Evolutionary conservation across 1,139 yeast species (phyloP).

Genomic region (Blastobotrys proliferans): DNA sequence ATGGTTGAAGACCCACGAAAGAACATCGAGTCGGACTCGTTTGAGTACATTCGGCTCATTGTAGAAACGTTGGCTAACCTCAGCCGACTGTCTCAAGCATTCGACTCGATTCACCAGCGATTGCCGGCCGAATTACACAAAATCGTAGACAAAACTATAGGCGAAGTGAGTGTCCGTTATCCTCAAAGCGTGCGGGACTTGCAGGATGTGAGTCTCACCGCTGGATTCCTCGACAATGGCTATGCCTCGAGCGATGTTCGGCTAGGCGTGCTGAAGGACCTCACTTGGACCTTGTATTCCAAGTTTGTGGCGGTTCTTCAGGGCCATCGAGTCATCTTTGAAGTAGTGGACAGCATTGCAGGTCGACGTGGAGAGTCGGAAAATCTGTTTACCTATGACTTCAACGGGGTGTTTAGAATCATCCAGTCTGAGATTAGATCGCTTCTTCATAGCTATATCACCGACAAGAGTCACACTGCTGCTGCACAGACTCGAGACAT

Average conservation of each 20-base stretch:
- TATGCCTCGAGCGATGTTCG: conserved; percentile 43
- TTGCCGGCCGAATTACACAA: conserved; percentile 47
- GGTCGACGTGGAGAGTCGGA: conserved; percentile 20
- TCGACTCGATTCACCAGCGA: conserved; percentile 51
- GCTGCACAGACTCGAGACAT: conserved; percentile 11
- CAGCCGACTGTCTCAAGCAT: conserved; percentile 59
- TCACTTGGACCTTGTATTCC: conserved; percentile 64
- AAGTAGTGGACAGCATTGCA: conserved; percentile 43
- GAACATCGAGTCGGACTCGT: conserved; percentile 47
- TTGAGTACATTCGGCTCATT: conserved; percentile 52
- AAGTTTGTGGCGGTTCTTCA: conserved; percentile 64
- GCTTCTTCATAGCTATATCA: conserved; percentile 55
- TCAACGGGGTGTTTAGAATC: conserved; percentile 54
- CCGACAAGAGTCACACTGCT: conserved; percentile 26
- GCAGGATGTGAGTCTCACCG: conserved; percentile 9
- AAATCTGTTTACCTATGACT: conserved; percentile 38
- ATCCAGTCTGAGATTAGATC: conserved; percentile 56
- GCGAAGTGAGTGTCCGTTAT: conserved; percentile 56
- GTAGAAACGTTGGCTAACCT: conserved; percentile 58
- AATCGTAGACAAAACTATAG: conserved; percentile 58
- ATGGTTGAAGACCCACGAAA: conserved; percentile 28
- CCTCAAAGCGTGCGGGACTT: conserved; percentile 36
- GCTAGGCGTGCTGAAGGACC: conserved; percentile 59
- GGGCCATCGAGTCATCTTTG: conserved; percentile 62
- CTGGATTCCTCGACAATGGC: conserved; percentile 23